Conservation (phyloP, 2,329 filamentous ascomycete genomes). For the Fusarium marasasianum region DNA sequence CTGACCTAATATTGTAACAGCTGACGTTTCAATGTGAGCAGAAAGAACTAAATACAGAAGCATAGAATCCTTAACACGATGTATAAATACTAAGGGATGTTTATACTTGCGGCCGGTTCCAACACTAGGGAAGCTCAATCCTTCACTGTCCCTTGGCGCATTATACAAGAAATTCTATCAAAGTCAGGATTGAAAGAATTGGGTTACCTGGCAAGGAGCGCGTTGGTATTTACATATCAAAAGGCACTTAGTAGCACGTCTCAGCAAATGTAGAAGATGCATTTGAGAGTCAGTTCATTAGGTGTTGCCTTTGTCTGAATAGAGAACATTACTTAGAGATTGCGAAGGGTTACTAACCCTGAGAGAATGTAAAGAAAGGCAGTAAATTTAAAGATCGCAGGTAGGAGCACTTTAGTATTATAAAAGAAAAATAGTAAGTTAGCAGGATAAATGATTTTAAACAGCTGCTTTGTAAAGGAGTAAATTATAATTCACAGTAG, state of each 20-base stretch:
- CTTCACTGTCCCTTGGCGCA: accelerated
- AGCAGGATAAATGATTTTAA: no score
- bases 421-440: no score
- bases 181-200: neutral
- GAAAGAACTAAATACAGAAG: neutral
- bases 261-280: neutral
- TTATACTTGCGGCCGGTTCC: conserved; percentile 7
- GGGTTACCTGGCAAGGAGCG: accelerated
- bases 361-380: accelerated
- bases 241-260: neutral
- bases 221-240: accelerated
- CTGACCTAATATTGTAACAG: neutral
- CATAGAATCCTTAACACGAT: neutral
- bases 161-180: accelerated
- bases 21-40: neutral
- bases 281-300: accelerated
- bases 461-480: neutral
- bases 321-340: neutral
- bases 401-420: no score
- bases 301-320: neutral
- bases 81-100: neutral
- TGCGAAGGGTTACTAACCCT: neutral
- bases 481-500: neutral
- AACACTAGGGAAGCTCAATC: neutral
- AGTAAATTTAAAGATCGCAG: no score